Conservation (phyloP, 202 grass and related monocot genomes). For the Digitaria exilis region DNA sequence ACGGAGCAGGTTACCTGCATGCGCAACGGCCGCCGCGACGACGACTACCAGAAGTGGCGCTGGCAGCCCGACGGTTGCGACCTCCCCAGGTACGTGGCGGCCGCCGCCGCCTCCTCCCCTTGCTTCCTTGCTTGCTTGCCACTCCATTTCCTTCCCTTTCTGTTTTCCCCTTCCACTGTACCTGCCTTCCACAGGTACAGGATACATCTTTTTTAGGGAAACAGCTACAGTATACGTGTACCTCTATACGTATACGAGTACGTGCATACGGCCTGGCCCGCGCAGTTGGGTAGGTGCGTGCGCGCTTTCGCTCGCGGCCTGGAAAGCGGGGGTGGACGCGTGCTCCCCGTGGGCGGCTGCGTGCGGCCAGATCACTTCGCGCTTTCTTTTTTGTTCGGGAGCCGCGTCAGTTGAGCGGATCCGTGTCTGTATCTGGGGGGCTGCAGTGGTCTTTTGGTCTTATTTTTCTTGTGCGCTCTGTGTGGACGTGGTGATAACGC, state of each 20-base stretch:
- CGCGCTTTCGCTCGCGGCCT: conserved; percentile 34
- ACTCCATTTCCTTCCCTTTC: neutral
- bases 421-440: conserved; percentile 2
- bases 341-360: conserved; percentile 27
- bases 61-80: conserved; percentile 82
- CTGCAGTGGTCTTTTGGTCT: neutral
- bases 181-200: neutral
- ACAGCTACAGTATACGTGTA: neutral
- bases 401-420: neutral
- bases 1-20: conserved; percentile 94
- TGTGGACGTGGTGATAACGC: conserved; percentile 19
- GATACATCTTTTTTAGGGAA: too few relatives aligned
- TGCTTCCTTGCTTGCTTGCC: neutral
- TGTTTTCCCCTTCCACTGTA: neutral
- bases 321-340: conserved; percentile 20
- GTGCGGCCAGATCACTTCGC: conserved; percentile 32
- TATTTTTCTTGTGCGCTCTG: neutral
- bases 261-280: neutral
- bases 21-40: conserved; percentile 84
- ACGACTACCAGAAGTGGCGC: conserved; percentile 84
- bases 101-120: neutral
- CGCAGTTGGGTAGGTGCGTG: conserved; percentile 3
- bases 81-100: conserved; percentile 61
- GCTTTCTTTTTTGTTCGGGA: neutral
- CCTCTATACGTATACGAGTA: neutral